These are phyloP conservation scores for Suillus cothurnatus DNA, from an alignment of 768 basidiomycete species.

Conservation along the genomic window DNA sequence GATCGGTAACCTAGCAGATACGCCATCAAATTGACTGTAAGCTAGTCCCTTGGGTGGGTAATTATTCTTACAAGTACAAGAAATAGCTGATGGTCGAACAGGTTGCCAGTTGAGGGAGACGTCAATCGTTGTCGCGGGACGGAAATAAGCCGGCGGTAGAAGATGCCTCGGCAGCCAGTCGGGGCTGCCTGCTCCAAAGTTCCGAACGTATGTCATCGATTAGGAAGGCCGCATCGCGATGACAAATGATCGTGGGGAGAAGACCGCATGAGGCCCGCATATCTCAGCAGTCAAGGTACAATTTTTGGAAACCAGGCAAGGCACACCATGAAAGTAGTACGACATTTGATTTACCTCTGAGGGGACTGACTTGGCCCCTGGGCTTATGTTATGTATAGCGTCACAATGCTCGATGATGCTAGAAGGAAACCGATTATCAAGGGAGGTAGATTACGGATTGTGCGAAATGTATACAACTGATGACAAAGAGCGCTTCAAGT, in stretches of 20 bases:
- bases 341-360: not conserved
- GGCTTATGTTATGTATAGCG: not conserved
- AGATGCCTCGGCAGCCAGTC: not conserved
- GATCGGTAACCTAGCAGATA: not conserved
- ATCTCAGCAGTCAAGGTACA: too few species aligned
- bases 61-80: not conserved
- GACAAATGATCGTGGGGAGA: too few species aligned
- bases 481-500: constrained; percentile 20
- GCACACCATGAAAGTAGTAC: not conserved
- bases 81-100: not conserved
- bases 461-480: not conserved
- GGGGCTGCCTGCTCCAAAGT: not conserved
- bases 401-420: not conserved
- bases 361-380: not conserved
- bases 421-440: not conserved
- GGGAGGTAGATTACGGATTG: not conserved
- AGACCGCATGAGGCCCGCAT: too few species aligned
- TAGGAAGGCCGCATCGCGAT: too few species aligned
- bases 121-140: not conserved
- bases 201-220: too few species aligned
- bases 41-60: not conserved
- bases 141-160: not conserved
- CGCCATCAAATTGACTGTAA: not conserved
- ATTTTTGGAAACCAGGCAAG: not conserved
- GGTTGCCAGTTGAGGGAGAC: not conserved